Percentiles rank a stretch among this genome's conserved stretches.
Conservation (phyloP, 768 basidiomycete genomes). For the Suillus occidentalis region DNA sequence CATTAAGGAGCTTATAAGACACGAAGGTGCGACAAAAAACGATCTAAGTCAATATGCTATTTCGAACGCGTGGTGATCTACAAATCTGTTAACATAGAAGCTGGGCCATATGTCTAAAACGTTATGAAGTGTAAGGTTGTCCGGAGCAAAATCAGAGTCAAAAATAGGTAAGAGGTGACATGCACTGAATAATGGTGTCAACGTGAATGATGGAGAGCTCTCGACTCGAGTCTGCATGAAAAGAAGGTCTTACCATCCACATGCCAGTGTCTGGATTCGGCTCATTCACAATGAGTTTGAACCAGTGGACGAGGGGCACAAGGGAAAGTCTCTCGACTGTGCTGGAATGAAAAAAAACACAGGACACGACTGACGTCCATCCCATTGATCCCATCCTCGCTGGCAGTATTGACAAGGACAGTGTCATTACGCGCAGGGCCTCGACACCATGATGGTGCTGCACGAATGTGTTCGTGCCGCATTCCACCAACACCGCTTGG, state of each 20-base stretch:
- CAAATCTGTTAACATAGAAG: too few species aligned
- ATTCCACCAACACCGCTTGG: neutral
- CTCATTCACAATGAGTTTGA: neutral
- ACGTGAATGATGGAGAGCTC: neutral
- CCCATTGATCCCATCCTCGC: neutral
- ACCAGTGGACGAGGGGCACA: neutral
- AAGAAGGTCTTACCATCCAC: neutral
- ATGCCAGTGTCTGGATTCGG: neutral
- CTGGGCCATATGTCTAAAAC: too few species aligned
- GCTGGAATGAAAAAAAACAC: neutral
- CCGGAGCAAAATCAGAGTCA: too few species aligned
- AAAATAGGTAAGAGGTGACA: neutral
- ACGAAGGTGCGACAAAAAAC: too few species aligned
- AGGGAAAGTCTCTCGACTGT: neutral
- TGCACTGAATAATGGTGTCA: neutral
- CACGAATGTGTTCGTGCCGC: neutral
- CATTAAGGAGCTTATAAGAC: too few species aligned
- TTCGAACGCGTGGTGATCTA: too few species aligned
- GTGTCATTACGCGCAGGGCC: neutral
- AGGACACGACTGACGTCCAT: neutral
- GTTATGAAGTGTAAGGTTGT: too few species aligned
- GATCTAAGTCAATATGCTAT: too few species aligned
- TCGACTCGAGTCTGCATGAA: neutral
- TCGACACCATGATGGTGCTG: neutral
- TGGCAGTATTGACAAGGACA: neutral